A percentile compares a stretch with the other conserved stretches of the same genome.
Evolutionary conservation across 495 filamentous ascomycete species (phyloP).

Genomic region (Hypoxylon fuscum): DNA sequence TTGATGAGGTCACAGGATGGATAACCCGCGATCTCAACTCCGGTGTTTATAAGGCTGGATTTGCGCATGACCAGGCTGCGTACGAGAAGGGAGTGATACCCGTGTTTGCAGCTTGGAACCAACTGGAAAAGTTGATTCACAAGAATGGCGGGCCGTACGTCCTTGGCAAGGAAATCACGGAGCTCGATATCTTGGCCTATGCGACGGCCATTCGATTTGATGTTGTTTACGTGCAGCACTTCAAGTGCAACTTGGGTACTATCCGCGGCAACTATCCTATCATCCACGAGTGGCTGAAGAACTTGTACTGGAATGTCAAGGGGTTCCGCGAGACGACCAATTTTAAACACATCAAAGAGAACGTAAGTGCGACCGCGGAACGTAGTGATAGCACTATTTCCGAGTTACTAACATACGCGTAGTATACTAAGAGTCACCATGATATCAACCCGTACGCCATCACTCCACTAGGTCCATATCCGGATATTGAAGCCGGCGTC

Average conservation of each 20-base stretch:
- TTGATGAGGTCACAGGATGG: constrained; percentile 72
- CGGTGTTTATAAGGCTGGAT: constrained; percentile 76
- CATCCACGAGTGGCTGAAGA: constrained; percentile 73
- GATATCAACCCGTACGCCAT: constrained; percentile 71
- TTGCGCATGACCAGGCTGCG: constrained; percentile 70
- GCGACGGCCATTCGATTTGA: constrained; percentile 75
- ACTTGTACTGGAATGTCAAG: constrained; percentile 74
- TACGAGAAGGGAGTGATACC: constrained; percentile 68
- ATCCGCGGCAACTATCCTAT: constrained; percentile 75
- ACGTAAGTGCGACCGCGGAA: constrained; percentile 25
- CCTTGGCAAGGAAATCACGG: constrained; percentile 71
- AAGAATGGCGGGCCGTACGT: constrained; percentile 64
- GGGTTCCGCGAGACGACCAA: constrained; percentile 76
- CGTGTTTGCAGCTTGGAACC: constrained; percentile 71
- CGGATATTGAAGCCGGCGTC: constrained; percentile 59
- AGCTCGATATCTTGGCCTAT: constrained; percentile 69
- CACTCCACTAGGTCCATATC: constrained; percentile 71
- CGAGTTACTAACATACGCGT: constrained; percentile 20
- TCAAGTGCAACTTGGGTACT: constrained; percentile 75
- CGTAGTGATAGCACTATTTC: background rate
- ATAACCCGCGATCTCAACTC: constrained; percentile 73
- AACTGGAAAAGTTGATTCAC: constrained; percentile 68
- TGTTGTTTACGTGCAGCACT: constrained; percentile 72
- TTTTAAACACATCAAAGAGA: constrained; percentile 69
- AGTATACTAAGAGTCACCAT: constrained; percentile 60